Evolutionary conservation across 2,329 filamentous ascomycete species (phyloP).

Genomic region (Fusarium nodosum): DNA sequence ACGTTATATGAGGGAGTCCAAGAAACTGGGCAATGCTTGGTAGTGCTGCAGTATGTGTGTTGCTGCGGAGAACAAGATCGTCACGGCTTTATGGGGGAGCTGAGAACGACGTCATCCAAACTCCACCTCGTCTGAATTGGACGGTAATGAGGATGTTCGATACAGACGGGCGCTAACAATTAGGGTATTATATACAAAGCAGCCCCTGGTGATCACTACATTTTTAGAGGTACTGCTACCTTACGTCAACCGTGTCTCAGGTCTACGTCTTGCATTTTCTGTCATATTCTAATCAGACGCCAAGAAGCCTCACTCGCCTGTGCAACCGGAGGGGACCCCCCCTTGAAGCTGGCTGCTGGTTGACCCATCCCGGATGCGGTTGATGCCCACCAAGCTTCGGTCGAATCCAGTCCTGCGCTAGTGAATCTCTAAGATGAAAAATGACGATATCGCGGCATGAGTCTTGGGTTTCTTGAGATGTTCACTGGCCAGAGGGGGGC

Average conservation of each 20-base stretch:
- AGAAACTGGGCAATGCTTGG: constrained; percentile 41
- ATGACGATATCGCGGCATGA: constrained; percentile 48
- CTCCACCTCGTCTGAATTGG: constrained; percentile 44
- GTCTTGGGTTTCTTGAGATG: constrained; percentile 26
- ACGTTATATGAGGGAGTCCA: constrained; percentile 48
- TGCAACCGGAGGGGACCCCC: constrained; percentile 32
- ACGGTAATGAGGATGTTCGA: constrained; percentile 17
- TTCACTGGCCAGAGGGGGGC: constrained; percentile 21
- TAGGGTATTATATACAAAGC: constrained; percentile 25
- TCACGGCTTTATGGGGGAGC: constrained; percentile 44
- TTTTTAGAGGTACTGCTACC: constrained; percentile 32
- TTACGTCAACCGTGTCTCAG: constrained; percentile 36
- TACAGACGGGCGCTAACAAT: constrained; percentile 35
- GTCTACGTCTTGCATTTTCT: constrained; percentile 37
- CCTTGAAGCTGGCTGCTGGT: constrained; percentile 26
- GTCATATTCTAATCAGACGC: constrained; percentile 2
- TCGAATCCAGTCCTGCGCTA: constrained; percentile 40
- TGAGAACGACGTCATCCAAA: constrained; percentile 49
- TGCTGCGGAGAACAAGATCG: constrained; percentile 52
- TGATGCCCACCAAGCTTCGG: constrained; percentile 44
- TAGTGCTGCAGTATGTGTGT: constrained; percentile 42
- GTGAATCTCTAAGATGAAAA: constrained; percentile 43
- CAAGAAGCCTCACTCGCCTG: constrained; percentile 35
- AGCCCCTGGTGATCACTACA: constrained; percentile 22
- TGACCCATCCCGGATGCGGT: constrained; percentile 47